A percentile compares a stretch with the other conserved stretches of the same genome.
Conservation (phyloP, 2,329 filamentous ascomycete species). For the Nemania abortiva region DNA sequence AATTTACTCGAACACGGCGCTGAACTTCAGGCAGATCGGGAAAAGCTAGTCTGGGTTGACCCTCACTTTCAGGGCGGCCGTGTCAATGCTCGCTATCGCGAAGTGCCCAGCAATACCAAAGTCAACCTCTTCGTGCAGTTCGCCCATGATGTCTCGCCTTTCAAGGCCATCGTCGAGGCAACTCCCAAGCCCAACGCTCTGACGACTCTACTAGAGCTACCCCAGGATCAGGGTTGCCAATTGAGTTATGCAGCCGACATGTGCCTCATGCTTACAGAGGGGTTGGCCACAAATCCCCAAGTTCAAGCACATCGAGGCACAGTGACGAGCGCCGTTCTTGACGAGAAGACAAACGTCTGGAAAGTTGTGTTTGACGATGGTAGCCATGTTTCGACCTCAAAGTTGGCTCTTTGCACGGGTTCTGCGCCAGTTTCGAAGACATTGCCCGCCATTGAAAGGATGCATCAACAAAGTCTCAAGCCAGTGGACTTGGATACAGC, state of each 20-base stretch:
- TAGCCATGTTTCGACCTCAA: slow-evolving; percentile 53
- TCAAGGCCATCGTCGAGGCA: slow-evolving; percentile 62
- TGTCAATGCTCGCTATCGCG: slow-evolving; percentile 66
- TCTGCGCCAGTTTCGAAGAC: slow-evolving; percentile 61
- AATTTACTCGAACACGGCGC: slow-evolving; percentile 66
- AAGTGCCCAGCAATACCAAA: slow-evolving; percentile 73
- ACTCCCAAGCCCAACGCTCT: slow-evolving; percentile 66
- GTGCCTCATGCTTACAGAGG: slow-evolving; percentile 58
- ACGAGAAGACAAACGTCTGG: slow-evolving; percentile 47
- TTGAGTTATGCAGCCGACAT: slow-evolving; percentile 70
- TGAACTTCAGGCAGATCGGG: slow-evolving; percentile 48
- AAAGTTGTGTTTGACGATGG: slow-evolving; percentile 47
- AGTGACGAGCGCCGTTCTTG: slow-evolving; percentile 55
- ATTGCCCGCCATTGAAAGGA: slow-evolving; percentile 54
- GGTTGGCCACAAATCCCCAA: slow-evolving; percentile 55
- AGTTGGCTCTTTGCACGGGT: slow-evolving; percentile 70
- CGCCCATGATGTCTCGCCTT: slow-evolving; percentile 64
- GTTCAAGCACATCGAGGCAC: slow-evolving; percentile 55
- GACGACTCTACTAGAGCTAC: slow-evolving; percentile 63
- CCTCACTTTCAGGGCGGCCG: slow-evolving; percentile 66
- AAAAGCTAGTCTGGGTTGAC: slow-evolving; percentile 70
- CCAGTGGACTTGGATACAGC: slow-evolving; percentile 66
- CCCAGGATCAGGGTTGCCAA: slow-evolving; percentile 68
- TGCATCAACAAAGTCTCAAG: slow-evolving; percentile 44
- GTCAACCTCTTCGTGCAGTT: slow-evolving; percentile 70